Evolutionary conservation across 2,329 filamentous ascomycete genomes (phyloP).

Genomic region (Lasiodiplodia sp.): DNA sequence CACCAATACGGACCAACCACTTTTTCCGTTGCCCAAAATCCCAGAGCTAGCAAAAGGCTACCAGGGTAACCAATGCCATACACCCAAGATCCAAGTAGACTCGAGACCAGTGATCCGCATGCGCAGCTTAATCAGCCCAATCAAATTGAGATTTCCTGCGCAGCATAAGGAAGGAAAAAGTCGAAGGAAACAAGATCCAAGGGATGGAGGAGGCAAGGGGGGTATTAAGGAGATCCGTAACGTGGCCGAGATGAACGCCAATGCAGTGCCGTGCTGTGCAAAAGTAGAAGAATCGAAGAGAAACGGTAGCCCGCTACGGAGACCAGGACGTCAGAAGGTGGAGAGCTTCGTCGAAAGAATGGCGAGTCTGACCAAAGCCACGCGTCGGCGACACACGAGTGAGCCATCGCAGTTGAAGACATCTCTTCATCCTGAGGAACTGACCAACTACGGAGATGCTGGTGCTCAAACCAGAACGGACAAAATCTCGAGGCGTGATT

Average conservation of each 20-base stretch:
- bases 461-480: not conserved
- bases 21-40: not conserved
- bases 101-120: not conserved
- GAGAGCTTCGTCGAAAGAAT: not conserved
- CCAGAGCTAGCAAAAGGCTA: not conserved
- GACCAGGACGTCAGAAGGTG: not conserved
- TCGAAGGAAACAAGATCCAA: conserved; percentile 3
- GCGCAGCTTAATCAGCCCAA: not conserved
- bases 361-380: not conserved
- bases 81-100: not conserved
- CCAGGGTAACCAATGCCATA: not conserved
- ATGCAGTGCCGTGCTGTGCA: conserved; percentile 1
- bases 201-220: conserved; percentile 21
- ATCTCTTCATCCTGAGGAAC: not conserved
- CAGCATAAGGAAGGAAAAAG: not conserved
- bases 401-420: not conserved
- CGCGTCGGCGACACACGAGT: not conserved
- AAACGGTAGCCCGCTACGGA: not conserved
- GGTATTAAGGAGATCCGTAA: conserved; percentile 15
- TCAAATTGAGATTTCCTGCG: not conserved
- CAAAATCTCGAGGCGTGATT: not conserved
- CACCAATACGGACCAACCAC: not conserved
- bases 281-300: not conserved
- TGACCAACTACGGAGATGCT: not conserved
- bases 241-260: conserved; percentile 11